These are phyloP conservation scores for Apophysomyces trapeziformis DNA, from an alignment of 371 early-diverging fungal species.

Conservation along the genomic window DNA sequence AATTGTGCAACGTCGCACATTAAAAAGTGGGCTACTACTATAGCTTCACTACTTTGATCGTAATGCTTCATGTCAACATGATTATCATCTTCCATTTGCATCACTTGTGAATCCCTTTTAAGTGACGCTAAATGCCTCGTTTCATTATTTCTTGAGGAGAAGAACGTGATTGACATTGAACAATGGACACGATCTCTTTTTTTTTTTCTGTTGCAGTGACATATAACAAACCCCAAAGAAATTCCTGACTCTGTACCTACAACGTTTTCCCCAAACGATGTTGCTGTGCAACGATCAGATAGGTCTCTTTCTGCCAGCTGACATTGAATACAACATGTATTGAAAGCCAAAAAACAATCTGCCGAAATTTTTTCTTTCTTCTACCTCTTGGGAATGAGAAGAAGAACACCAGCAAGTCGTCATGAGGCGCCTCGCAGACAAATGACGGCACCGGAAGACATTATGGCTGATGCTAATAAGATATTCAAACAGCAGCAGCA, in stretches of 20 bases:
- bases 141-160: too few species aligned
- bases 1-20: too few species aligned
- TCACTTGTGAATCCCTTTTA: too few species aligned
- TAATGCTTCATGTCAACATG: too few species aligned
- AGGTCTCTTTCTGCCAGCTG: not conserved
- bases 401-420: not conserved
- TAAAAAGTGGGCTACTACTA: too few species aligned
- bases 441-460: conserved; percentile 28
- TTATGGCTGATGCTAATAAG: conserved; percentile 24
- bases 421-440: conserved; percentile 4
- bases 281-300: not conserved
- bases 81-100: too few species aligned
- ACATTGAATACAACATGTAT: conserved; percentile 1
- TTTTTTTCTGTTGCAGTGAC: not conserved
- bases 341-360: not conserved
- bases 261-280: not conserved
- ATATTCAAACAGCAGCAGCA: conserved; percentile 11
- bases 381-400: conserved; percentile 3
- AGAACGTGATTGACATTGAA: too few species aligned
- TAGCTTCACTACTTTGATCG: too few species aligned
- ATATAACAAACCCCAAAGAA: not conserved
- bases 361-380: conserved; percentile 1
- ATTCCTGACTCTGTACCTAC: not conserved
- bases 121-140: too few species aligned
- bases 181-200: too few species aligned